phyloP scores from a whole-genome alignment of 306 rosid species.

The Fagus crenata region DNA sequence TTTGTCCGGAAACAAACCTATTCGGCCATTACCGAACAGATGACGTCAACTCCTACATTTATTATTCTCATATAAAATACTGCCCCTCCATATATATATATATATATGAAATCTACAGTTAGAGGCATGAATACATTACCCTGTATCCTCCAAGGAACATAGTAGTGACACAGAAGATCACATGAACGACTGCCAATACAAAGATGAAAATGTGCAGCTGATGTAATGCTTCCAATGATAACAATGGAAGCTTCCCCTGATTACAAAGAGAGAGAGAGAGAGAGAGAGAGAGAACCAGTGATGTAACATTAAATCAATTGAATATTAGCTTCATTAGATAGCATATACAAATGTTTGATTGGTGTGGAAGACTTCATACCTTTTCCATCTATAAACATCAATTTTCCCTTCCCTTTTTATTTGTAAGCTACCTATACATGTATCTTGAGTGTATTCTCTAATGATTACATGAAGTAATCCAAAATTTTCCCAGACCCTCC shows the following conservation, averaged over 20 bases:
- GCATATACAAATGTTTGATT: background rate
- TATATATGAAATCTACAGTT: background rate
- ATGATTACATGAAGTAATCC: too few relatives aligned
- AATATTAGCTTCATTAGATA: background rate
- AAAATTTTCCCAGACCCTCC: too few relatives aligned
- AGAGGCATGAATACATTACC: slow-evolving; percentile 44
- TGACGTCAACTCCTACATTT: too few relatives aligned
- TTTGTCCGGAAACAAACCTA: too few relatives aligned
- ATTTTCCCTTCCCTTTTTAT: background rate
- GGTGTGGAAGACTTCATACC: too few relatives aligned
- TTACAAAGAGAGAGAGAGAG: slow-evolving; percentile 25
- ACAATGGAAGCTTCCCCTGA: slow-evolving; percentile 77
- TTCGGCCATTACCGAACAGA: too few relatives aligned
- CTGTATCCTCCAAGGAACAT: slow-evolving; percentile 72
- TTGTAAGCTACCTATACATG: too few relatives aligned
- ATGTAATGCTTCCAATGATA: slow-evolving; percentile 78
- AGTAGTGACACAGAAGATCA: slow-evolving; percentile 68
- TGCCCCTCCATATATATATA: background rate
- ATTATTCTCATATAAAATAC: too few relatives aligned
- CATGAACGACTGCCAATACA: slow-evolving; percentile 86
- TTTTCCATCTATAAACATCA: background rate
- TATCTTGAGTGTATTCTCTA: too few relatives aligned
- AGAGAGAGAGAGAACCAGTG: background rate
- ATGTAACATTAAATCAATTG: background rate
- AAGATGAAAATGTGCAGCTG: slow-evolving; percentile 90